Evolutionary conservation across 164 flowering plant species (phyloP).

Genomic region (Saururus chinensis): DNA sequence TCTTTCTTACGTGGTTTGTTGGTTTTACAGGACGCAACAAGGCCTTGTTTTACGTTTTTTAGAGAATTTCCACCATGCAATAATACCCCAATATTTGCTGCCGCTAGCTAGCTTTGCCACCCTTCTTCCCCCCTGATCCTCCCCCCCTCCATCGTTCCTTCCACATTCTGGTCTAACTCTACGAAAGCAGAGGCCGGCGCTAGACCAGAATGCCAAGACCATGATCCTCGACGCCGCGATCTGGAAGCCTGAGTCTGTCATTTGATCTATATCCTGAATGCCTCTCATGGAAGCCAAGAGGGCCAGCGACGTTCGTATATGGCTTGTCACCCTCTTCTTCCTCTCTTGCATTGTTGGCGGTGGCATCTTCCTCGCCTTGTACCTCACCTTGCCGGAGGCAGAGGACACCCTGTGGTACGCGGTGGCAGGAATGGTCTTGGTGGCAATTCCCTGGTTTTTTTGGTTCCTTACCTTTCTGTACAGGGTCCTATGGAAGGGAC

Average conservation of each 20-base stretch:
- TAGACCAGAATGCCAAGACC: too few relatives aligned
- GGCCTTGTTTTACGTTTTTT: too few relatives aligned
- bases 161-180: not conserved
- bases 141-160: not conserved
- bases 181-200: not conserved
- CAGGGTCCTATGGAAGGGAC: not conserved
- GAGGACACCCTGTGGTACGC: not conserved
- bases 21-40: too few relatives aligned
- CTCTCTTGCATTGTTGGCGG: not conserved
- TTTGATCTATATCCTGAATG: too few relatives aligned
- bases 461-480: constrained; percentile 1
- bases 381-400: not conserved
- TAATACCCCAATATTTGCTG: too few relatives aligned
- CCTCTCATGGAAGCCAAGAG: not conserved
- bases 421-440: not conserved
- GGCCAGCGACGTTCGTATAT: not conserved
- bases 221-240: too few relatives aligned
- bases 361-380: not conserved
- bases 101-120: not conserved
- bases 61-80: too few relatives aligned
- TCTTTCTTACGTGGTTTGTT: too few relatives aligned
- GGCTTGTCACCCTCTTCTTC: not conserved
- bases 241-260: too few relatives aligned
- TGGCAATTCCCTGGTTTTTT: constrained; percentile 1
- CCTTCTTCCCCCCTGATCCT: not conserved